Percentiles rank a stretch among this genome's conserved stretches.
phyloP scores from a whole-genome alignment of 225 moss, liverwort and hornwort species.

The Marchantia paleacea region DNA sequence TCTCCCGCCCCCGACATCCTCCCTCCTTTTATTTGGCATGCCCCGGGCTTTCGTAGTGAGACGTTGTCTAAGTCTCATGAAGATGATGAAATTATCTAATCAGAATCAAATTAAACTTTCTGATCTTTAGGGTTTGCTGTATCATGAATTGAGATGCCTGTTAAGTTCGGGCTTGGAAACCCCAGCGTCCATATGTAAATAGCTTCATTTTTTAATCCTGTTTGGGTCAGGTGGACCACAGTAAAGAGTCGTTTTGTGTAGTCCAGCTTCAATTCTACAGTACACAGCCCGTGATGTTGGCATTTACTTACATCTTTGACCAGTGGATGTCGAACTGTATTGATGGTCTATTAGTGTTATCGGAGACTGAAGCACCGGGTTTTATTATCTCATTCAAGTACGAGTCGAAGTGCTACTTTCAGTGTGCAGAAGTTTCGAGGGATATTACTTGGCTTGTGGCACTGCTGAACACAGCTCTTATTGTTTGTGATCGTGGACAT shows the following conservation, averaged over 20 bases:
- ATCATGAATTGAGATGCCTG: not conserved
- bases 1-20: not conserved
- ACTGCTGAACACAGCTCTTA: no score
- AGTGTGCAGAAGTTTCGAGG: no score
- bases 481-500: no score
- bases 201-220: not conserved
- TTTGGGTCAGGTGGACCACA: not conserved
- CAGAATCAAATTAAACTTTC: not conserved
- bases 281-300: not conserved
- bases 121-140: not conserved
- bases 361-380: no score
- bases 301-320: no score
- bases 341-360: no score
- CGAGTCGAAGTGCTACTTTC: no score
- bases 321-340: no score
- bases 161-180: not conserved
- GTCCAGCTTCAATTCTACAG: not conserved
- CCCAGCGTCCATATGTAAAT: not conserved
- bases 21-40: not conserved
- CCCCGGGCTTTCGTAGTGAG: not conserved
- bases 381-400: no score
- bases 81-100: not conserved
- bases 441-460: no score
- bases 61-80: not conserved
- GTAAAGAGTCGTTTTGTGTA: slow-evolving; percentile 10